Percentiles rank a stretch among this genome's conserved stretches.
Evolutionary conservation across 371 early-diverging fungal genomes (phyloP).

Genomic region (Basidiobolus heterosporus): DNA sequence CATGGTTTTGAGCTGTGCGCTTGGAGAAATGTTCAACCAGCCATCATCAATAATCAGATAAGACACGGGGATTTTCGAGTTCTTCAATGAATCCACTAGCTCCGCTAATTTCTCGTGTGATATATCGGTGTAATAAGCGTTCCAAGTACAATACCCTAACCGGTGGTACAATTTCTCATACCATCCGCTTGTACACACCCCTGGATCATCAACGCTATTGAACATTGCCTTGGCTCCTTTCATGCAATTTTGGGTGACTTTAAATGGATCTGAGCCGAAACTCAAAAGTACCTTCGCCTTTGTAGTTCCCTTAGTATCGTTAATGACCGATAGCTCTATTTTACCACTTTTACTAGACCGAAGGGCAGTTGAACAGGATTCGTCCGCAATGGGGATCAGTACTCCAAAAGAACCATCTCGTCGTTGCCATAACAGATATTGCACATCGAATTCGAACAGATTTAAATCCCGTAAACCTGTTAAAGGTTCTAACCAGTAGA

Average conservation of each 20-base stretch:
- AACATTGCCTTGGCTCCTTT: neutral
- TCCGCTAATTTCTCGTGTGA: conserved; percentile 3
- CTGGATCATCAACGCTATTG: neutral
- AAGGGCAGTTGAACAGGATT: neutral
- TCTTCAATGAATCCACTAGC: conserved; percentile 9
- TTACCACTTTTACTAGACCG: conserved; percentile 3
- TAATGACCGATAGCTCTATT: neutral
- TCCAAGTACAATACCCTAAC: conserved; percentile 25
- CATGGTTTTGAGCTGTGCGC: conserved; percentile 7
- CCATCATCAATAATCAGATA: conserved; percentile 28
- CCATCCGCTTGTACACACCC: neutral
- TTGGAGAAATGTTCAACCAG: conserved; percentile 13
- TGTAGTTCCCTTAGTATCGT: neutral
- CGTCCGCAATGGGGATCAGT: conserved; percentile 3
- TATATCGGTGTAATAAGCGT: conserved; percentile 15
- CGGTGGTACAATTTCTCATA: conserved; percentile 4
- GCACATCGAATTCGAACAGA: neutral
- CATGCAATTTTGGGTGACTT: neutral
- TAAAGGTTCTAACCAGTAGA: too few species aligned
- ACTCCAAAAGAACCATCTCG: conserved; percentile 1
- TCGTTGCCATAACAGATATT: conserved; percentile 5
- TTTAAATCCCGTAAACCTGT: too few species aligned
- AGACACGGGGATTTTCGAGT: conserved; percentile 9
- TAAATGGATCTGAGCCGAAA: conserved; percentile 1
- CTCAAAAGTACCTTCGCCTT: neutral